A percentile compares a stretch with the other conserved stretches of the same genome.
phyloP scores from a whole-genome alignment of 495 filamentous ascomycete species.

The Hyaloscypha finlandica region DNA sequence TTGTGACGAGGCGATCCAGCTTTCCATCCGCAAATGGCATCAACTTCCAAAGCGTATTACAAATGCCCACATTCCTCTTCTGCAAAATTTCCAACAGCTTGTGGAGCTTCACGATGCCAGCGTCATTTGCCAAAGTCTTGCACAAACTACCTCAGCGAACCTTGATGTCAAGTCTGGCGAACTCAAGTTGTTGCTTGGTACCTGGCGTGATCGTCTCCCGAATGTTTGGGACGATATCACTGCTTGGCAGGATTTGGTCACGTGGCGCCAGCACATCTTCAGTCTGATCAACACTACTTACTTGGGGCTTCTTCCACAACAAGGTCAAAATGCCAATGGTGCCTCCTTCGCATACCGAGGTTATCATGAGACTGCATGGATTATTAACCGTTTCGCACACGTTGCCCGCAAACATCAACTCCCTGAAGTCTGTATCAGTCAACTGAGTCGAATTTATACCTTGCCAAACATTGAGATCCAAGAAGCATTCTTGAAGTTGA shows the following conservation, averaged over 20 bases:
- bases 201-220: slow-evolving; percentile 93
- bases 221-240: slow-evolving; percentile 99
- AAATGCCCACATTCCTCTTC: slow-evolving; percentile 89
- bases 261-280: slow-evolving; percentile 99
- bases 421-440: slow-evolving; percentile 94
- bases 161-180: slow-evolving; percentile 94
- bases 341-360: slow-evolving; percentile 92
- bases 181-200: slow-evolving; percentile 88
- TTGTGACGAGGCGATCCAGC: slow-evolving; percentile 93
- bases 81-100: slow-evolving; percentile 98
- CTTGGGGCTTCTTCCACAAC: slow-evolving; percentile 77
- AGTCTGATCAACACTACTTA: slow-evolving; percentile 95
- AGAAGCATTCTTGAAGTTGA: slow-evolving; percentile 94
- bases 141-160: slow-evolving; percentile 79
- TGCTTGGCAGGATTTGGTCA: slow-evolving; percentile 97
- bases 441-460: slow-evolving; percentile 96
- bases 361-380: slow-evolving; percentile 99
- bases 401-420: slow-evolving; percentile 97
- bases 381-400: slow-evolving; percentile 98
- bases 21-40: slow-evolving; percentile 97
- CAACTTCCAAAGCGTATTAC: slow-evolving; percentile 91
- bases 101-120: slow-evolving; percentile 98
- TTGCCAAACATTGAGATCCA: slow-evolving; percentile 99
- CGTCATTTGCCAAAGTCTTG: slow-evolving; percentile 87
- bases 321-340: slow-evolving; percentile 76